Evolutionary conservation across 306 rosid genomes (phyloP).

Genomic region (Cucurbita moschata): DNA sequence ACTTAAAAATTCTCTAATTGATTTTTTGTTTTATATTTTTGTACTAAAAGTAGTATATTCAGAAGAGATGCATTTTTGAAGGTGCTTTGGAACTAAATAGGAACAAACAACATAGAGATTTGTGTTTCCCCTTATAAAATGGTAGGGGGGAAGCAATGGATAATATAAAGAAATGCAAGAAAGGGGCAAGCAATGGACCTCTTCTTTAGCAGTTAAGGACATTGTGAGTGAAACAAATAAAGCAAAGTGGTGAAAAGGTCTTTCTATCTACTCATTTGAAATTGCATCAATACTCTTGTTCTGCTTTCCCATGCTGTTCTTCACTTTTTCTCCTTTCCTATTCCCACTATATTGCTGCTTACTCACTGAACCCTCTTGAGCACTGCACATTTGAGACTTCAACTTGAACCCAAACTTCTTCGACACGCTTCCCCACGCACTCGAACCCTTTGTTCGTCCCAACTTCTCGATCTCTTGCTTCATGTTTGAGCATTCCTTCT

Average conservation of each 20-base stretch:
- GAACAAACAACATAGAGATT: background rate
- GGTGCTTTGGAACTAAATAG: background rate
- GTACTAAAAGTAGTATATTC: background rate
- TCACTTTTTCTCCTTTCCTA: conserved; percentile 54
- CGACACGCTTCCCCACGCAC: conserved; percentile 68
- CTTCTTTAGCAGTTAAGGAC: background rate
- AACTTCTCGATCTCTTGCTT: conserved; percentile 88
- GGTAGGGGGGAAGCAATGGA: background rate
- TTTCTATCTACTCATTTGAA: conserved; percentile 39
- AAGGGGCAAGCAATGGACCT: background rate
- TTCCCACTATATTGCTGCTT: conserved; percentile 44
- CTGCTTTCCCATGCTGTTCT: conserved; percentile 59
- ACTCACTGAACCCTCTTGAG: conserved; percentile 87
- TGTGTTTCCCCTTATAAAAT: background rate
- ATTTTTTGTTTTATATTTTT: too few species aligned
- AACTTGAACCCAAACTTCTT: conserved; percentile 80
- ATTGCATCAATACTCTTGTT: conserved; percentile 28
- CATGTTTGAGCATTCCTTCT: conserved; percentile 93
- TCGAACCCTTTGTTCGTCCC: conserved; percentile 45
- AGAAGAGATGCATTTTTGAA: background rate
- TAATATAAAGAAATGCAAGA: conserved; percentile 4
- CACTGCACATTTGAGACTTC: conserved; percentile 99
- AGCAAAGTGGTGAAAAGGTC: background rate
- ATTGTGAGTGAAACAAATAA: conserved; percentile 2
- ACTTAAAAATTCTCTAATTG: too few species aligned